Conservation (phyloP, 176 grass and related monocot species). For the Eragrostis curvula region DNA sequence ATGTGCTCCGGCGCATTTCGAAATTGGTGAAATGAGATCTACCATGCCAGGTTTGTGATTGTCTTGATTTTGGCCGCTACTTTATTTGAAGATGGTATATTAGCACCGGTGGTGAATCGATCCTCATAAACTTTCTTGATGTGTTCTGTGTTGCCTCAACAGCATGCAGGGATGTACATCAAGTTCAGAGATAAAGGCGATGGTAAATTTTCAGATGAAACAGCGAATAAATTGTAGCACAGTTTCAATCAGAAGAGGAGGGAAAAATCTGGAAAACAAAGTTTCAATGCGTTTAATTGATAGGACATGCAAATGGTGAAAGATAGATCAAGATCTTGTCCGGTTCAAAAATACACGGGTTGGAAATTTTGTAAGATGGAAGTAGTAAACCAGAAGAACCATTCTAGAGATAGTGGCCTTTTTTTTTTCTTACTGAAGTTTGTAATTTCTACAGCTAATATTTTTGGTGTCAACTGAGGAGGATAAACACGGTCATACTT, state of each 20-base stretch:
- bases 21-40: slow-evolving; percentile 36
- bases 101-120: not conserved
- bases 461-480: not conserved
- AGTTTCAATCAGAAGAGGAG: not conserved
- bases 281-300: not conserved
- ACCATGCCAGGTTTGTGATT: slow-evolving; percentile 17
- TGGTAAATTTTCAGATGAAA: not conserved
- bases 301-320: not conserved
- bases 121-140: not conserved
- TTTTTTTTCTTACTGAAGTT: not conserved
- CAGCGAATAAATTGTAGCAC: not conserved
- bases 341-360: not conserved
- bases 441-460: not conserved
- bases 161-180: not conserved
- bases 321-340: slow-evolving; percentile 23
- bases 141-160: not conserved
- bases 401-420: not conserved
- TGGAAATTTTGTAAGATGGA: not conserved
- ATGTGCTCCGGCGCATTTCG: slow-evolving; percentile 61
- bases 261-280: not conserved
- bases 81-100: not conserved
- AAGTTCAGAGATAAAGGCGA: not conserved
- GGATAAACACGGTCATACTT: not conserved
- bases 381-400: not conserved
- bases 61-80: not conserved